A percentile compares a stretch with the other conserved stretches of the same genome.
phyloP scores from a whole-genome alignment of 257 asterid species.

The Solanum verrucosum region DNA sequence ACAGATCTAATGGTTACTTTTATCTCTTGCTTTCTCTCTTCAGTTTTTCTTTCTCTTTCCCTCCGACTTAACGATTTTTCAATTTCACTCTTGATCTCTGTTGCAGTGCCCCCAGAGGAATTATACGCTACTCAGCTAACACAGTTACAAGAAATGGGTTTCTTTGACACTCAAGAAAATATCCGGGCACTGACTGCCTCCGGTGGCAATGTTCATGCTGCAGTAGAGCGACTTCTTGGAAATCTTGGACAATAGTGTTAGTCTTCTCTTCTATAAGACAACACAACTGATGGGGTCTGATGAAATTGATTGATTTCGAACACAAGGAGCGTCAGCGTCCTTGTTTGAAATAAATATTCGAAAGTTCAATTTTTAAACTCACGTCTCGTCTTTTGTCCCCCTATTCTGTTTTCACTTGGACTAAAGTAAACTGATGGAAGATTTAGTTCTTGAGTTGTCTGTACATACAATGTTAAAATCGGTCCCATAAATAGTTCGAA shows the following conservation, averaged over 20 bases:
- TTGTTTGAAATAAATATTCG: slow-evolving; percentile 2
- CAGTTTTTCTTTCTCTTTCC: not conserved
- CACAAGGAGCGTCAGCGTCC: not conserved
- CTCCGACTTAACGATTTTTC: not conserved
- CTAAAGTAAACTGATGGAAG: not conserved
- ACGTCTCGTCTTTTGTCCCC: not conserved
- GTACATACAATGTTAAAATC: slow-evolving; percentile 14
- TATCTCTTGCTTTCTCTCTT: not conserved
- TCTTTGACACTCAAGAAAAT: slow-evolving; percentile 43
- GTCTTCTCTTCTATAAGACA: slow-evolving; percentile 1
- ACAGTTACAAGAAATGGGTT: slow-evolving; percentile 49
- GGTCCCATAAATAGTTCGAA: not conserved
- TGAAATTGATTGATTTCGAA: slow-evolving; percentile 1
- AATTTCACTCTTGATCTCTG: not conserved
- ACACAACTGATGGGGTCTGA: not conserved
- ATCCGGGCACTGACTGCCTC: slow-evolving; percentile 34
- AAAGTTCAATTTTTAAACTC: not conserved
- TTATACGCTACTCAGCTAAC: slow-evolving; percentile 34
- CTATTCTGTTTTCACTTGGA: slow-evolving; percentile 2
- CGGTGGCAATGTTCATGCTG: slow-evolving; percentile 46
- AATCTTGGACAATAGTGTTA: slow-evolving; percentile 18
- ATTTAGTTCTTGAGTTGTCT: slow-evolving; percentile 6
- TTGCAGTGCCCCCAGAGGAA: slow-evolving; percentile 42
- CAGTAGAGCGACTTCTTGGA: slow-evolving; percentile 42
- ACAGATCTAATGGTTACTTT: slow-evolving; percentile 26